Percentiles rank a stretch among this genome's conserved stretches.
Conservation (phyloP, 2,329 filamentous ascomycete genomes). For the Alternaria gansuensis region DNA sequence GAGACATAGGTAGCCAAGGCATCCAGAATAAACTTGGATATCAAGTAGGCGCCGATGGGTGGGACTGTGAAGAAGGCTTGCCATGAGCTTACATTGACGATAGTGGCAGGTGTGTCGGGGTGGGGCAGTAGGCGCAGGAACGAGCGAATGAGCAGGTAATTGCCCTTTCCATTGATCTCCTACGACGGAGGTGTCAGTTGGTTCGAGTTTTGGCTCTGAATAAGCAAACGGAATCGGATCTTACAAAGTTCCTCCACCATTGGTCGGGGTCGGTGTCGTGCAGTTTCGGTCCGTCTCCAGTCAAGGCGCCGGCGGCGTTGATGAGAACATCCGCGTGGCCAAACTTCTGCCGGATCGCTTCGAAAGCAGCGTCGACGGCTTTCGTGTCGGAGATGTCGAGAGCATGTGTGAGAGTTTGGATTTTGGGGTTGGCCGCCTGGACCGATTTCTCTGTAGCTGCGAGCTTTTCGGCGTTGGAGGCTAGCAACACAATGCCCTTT, state of each 20-base stretch:
- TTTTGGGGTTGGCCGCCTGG: slow-evolving; percentile 37
- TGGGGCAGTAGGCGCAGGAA: slow-evolving; percentile 39
- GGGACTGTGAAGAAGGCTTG: slow-evolving; percentile 23
- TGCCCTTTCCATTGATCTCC: slow-evolving; percentile 49
- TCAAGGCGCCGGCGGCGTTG: slow-evolving; percentile 28
- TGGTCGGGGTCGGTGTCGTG: slow-evolving; percentile 28
- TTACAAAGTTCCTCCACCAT: slow-evolving; percentile 35
- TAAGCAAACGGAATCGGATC: slow-evolving; percentile 5
- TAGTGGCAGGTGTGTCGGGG: slow-evolving; percentile 30
- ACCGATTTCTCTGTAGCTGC: slow-evolving; percentile 34
- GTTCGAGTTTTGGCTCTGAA: not conserved
- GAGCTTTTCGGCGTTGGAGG: slow-evolving; percentile 41
- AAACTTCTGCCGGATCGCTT: slow-evolving; percentile 27
- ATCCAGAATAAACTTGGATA: slow-evolving; percentile 24
- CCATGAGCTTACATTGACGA: slow-evolving; percentile 30
- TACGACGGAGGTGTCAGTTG: slow-evolving; percentile 18
- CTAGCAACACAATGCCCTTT: slow-evolving; percentile 48
- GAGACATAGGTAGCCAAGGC: slow-evolving; percentile 27
- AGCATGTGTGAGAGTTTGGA: slow-evolving; percentile 43
- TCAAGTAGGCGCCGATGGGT: slow-evolving; percentile 20
- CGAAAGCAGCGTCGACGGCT: slow-evolving; percentile 29
- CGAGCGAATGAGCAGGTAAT: slow-evolving; percentile 42
- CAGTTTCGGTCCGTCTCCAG: slow-evolving; percentile 24
- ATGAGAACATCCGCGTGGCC: slow-evolving; percentile 33
- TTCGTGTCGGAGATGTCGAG: slow-evolving; percentile 41